phyloP scores from a whole-genome alignment of 2,329 filamentous ascomycete genomes.

The Cucurbitaria berberidis region DNA sequence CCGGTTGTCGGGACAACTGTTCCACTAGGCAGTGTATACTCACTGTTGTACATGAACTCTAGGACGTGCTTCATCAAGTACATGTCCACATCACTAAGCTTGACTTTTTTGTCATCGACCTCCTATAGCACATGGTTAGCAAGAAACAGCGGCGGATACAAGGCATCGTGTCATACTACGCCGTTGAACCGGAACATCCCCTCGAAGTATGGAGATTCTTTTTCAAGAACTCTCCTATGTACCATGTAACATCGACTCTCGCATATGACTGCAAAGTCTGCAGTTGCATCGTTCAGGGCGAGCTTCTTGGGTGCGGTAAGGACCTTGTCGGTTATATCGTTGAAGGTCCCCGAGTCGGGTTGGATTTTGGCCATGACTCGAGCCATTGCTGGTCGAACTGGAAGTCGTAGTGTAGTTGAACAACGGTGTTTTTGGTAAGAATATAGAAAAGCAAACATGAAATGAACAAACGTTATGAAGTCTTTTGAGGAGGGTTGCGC shows the following conservation, averaged over 20 bases:
- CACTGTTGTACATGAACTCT: slow-evolving; percentile 12
- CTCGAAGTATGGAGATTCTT: slow-evolving; percentile 8
- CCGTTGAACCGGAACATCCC: slow-evolving; percentile 13
- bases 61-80: slow-evolving; percentile 7
- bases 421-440: background rate
- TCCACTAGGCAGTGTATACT: slow-evolving; percentile 7
- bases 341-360: background rate
- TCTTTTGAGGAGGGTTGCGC: background rate
- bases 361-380: background rate
- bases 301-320: background rate
- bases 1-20: background rate
- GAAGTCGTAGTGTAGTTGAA: background rate
- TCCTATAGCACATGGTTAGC: background rate
- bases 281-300: slow-evolving; percentile 2
- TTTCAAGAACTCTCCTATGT: slow-evolving; percentile 4
- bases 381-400: background rate
- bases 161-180: background rate
- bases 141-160: background rate
- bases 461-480: background rate
- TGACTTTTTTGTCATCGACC: background rate
- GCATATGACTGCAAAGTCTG: slow-evolving; percentile 13
- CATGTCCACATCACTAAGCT: background rate
- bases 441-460: background rate
- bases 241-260: background rate
- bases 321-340: background rate